Base-by-base conservation (phyloP, 2,329 filamentous ascomycete genomes). In the Pestalotiopsis sp. region DNA sequence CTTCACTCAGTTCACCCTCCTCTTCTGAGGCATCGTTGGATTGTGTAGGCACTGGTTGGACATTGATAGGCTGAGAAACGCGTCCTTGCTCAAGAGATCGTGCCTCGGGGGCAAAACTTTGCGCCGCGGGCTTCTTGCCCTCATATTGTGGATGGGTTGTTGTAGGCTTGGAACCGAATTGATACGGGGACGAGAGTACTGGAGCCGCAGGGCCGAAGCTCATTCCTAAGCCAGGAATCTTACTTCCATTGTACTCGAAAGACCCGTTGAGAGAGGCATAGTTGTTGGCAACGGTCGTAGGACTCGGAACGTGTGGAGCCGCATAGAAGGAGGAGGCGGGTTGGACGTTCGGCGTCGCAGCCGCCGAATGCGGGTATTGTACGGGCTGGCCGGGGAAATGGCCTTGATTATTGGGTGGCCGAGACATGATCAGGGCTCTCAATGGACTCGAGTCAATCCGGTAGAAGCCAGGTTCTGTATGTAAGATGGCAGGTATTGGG, bases 1-100 rank as follows among this genome's bases (percentile, higher is more conserved):
- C 87, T 73, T 95, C 93, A 70, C 89, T 92, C 38, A 96, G 77
- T 77, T 97, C 93, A 17, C 92, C 92, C 73, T 97, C 93, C 74
- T 96, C 30, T 9, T 35, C 92, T 30, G 74, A 71, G 2, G 56
- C 56, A 26, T 68, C 69, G 3, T 68, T 59, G 30, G 63, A 55
- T 17, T 30, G 63, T 22, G 26, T 48, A 26, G 30, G 35, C 6
- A 11, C 35, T 13, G 38, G 10, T 7, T 17, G 35, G 9, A 24
- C 22, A 13, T 14, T 20, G 17, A 17, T 11, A 26, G 61, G 38
- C 17, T 48, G 61, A 9, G 61, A 22, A 39, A 11, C 35, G 39
- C 26, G 20, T 4, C n/a, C 35, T 26, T 26, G 22, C 26, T 26
- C 56, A 5, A 17, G 44, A 52, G 14, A 20, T 14, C 44, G 14